Percentiles rank a stretch among this genome's conserved stretches.
Conservation (phyloP, 192 early-diverging fungal genomes). For the Podila verticillata region DNA sequence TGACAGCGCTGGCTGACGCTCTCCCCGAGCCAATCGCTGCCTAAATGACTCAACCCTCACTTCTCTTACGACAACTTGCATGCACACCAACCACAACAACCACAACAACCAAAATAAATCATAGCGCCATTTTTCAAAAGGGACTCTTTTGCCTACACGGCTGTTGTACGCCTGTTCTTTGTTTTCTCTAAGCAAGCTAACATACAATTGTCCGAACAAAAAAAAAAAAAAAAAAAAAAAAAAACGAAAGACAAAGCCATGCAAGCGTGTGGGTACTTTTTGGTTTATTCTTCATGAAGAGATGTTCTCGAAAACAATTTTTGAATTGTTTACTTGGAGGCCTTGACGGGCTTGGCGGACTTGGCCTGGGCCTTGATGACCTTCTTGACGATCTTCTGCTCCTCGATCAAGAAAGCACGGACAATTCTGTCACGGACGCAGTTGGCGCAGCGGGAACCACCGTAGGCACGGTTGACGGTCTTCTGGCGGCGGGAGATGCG, state of each 20-base stretch:
- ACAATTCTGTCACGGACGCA: conserved; percentile 89
- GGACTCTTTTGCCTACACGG: no score
- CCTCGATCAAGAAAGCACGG: conserved; percentile 98
- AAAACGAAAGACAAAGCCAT: no score
- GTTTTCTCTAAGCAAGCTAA: no score
- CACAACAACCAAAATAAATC: conserved; percentile 35
- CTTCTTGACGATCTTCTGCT: conserved; percentile 99
- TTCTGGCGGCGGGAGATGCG: conserved; percentile 93
- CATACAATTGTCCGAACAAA: no score
- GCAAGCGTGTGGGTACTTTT: no score
- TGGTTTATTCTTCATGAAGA: no score
- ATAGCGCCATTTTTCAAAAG: conserved; percentile 5
- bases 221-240: no score
- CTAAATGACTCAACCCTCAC: conserved; percentile 18
- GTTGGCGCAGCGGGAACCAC: conserved; percentile 92
- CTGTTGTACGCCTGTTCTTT: no score
- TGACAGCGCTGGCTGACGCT: conserved; percentile 46
- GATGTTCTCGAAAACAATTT: no score
- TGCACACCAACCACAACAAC: conserved; percentile 5
- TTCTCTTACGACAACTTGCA: conserved; percentile 20
- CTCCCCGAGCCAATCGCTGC: conserved; percentile 49
- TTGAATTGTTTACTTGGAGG: conserved; percentile 29
- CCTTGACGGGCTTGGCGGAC: conserved; percentile 53
- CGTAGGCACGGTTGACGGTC: conserved; percentile 95
- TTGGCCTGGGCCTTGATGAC: conserved; percentile 86